A percentile compares a stretch with the other conserved stretches of the same genome.
These are phyloP conservation scores for Guyanaporus albipodus DNA, from an alignment of 768 basidiomycete genomes.

Conservation along the genomic window DNA sequence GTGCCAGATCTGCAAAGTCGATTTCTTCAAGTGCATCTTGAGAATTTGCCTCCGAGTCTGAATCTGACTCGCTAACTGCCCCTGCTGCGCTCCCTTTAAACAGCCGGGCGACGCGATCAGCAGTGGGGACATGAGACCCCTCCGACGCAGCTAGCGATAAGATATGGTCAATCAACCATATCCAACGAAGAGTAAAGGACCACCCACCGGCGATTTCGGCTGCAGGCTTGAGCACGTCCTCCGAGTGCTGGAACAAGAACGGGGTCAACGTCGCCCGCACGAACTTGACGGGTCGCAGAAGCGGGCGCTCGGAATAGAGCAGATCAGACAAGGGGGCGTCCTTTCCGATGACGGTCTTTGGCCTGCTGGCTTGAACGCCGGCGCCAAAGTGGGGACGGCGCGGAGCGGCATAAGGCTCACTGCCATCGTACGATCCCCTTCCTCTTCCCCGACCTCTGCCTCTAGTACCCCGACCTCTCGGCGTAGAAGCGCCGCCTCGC, in stretches of 20 bases:
- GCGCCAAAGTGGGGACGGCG: slow-evolving; percentile 5
- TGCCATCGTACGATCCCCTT: background rate
- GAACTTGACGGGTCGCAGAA: slow-evolving; percentile 65
- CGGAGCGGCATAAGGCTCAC: background rate
- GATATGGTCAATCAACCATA: slow-evolving; percentile 1
- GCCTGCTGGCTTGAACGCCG: background rate
- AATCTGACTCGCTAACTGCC: slow-evolving; percentile 16
- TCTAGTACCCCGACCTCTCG: slow-evolving; percentile 23
- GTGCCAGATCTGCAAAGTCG: slow-evolving; percentile 61
- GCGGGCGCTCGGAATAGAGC: slow-evolving; percentile 54
- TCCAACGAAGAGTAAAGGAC: background rate
- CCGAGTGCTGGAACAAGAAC: slow-evolving; percentile 50
- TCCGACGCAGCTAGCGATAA: slow-evolving; percentile 35
- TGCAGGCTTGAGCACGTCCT: slow-evolving; percentile 58
- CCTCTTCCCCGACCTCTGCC: slow-evolving; percentile 19
- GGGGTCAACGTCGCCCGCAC: slow-evolving; percentile 55
- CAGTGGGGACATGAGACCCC: slow-evolving; percentile 61
- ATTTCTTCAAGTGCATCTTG: slow-evolving; percentile 49
- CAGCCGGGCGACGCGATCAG: slow-evolving; percentile 59
- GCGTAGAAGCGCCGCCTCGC: slow-evolving; percentile 5
- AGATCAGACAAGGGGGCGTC: slow-evolving; percentile 53
- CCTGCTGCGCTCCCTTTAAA: slow-evolving; percentile 45
- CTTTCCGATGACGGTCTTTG: slow-evolving; percentile 8
- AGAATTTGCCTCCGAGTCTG: slow-evolving; percentile 30
- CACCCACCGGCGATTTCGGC: slow-evolving; percentile 45